Conservation (phyloP, 345 rosid genomes). For the Salix koriyanagi region DNA sequence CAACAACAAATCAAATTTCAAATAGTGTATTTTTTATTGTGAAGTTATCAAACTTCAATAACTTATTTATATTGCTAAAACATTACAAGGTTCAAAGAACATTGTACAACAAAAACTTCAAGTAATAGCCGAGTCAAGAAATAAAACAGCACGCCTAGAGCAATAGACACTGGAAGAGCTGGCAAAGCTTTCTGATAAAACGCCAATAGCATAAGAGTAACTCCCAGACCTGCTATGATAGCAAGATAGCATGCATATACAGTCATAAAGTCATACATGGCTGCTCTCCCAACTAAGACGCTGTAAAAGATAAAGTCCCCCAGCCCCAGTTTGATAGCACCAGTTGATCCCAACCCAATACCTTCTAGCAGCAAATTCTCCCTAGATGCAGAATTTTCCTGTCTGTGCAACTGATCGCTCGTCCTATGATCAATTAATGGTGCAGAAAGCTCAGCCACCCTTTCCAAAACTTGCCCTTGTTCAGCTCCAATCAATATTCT, state of each 20-base stretch:
- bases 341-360: conserved; percentile 80
- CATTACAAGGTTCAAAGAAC: conserved; percentile 77
- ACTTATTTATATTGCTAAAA: conserved; percentile 36
- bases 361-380: conserved; percentile 70
- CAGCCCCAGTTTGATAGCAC: conserved; percentile 86
- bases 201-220: conserved; percentile 78
- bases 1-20: conserved; percentile 10
- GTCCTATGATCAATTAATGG: conserved; percentile 57
- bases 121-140: conserved; percentile 62
- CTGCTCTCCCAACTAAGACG: conserved; percentile 89
- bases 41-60: neutral
- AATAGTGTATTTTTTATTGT: neutral
- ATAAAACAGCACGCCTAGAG: conserved; percentile 77
- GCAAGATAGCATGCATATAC: conserved; percentile 92
- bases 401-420: conserved; percentile 10
- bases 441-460: conserved; percentile 46
- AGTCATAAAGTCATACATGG: conserved; percentile 92
- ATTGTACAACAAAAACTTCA: conserved; percentile 68
- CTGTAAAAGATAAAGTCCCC: conserved; percentile 96
- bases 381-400: conserved; percentile 21
- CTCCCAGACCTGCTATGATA: conserved; percentile 84
- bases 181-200: conserved; percentile 85
- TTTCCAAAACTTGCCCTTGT: conserved; percentile 34
- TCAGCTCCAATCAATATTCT: conserved; percentile 33
- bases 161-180: conserved; percentile 83